Evolutionary conservation across 495 filamentous ascomycete species (phyloP).

Genomic region (Tuber aestivum): DNA sequence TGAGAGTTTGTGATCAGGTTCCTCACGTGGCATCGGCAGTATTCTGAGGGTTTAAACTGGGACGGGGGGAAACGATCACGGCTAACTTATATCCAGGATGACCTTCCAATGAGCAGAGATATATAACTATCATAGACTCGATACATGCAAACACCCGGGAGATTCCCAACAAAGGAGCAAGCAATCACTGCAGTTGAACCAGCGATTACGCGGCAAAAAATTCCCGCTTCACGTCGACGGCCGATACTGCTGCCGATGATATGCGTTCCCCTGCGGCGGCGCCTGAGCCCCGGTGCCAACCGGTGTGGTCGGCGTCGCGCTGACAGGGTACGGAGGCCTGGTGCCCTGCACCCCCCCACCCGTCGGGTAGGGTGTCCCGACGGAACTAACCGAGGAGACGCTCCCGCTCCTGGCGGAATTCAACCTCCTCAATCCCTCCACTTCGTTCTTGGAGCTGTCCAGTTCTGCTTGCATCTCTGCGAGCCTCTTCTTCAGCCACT

Average conservation of each 20-base stretch:
- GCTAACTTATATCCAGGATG: neutral
- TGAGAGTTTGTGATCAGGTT: too few species aligned
- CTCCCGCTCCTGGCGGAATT: neutral
- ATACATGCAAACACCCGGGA: neutral
- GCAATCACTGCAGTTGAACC: neutral
- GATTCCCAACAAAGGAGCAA: neutral
- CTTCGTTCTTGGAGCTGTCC: neutral
- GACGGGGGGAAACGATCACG: neutral
- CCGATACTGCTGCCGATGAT: neutral
- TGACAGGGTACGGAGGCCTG: neutral
- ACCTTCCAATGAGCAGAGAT: neutral
- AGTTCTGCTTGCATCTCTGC: constrained; percentile 10
- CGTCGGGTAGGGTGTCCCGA: neutral
- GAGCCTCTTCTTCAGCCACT: neutral
- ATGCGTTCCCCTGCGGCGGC: neutral
- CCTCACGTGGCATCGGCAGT: neutral
- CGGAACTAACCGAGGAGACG: neutral
- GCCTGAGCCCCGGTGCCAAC: neutral
- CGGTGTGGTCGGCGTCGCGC: neutral
- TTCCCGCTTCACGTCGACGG: neutral
- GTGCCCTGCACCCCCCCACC: neutral
- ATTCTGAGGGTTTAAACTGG: neutral
- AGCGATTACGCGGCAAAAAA: neutral
- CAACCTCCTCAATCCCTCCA: neutral
- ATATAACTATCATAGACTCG: neutral